Evolutionary conservation across 345 rosid genomes (phyloP).

Genomic region (Conringia planisiliqua): DNA sequence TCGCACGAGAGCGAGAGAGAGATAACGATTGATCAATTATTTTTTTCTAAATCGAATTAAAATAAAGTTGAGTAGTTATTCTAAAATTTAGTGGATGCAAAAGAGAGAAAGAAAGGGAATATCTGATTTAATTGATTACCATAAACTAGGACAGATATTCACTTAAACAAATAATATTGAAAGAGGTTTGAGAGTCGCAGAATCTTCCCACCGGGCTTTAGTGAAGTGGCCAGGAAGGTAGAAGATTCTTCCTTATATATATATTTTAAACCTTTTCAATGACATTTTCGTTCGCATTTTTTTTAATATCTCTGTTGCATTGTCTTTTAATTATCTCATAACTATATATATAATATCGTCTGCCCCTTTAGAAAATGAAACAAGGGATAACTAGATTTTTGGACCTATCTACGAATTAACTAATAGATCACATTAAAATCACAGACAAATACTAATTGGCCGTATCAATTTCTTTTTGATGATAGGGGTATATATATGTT

Average conservation of each 20-base stretch:
- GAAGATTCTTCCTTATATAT: constrained; percentile 22
- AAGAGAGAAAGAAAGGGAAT: constrained; percentile 27
- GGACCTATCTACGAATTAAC: neutral
- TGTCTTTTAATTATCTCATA: neutral
- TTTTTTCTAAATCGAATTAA: neutral
- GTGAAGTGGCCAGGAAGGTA: constrained; percentile 33
- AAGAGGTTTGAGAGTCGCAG: constrained; percentile 23
- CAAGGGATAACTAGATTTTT: neutral
- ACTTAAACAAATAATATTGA: constrained; percentile 15
- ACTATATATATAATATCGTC: neutral
- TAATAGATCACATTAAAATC: neutral
- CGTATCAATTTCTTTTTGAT: neutral
- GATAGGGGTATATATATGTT: neutral
- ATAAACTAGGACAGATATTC: constrained; percentile 28
- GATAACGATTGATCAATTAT: constrained; percentile 7
- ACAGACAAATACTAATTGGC: neutral
- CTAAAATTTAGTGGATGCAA: constrained; percentile 32
- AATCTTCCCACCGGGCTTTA: constrained; percentile 31
- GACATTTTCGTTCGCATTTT: neutral
- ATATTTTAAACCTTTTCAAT: constrained; percentile 1
- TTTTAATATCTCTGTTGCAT: neutral
- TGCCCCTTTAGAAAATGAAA: neutral
- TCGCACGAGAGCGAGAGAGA: constrained; percentile 6
- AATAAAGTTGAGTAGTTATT: constrained; percentile 21
- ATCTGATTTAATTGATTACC: constrained; percentile 12